Percentiles rank a stretch among this genome's conserved stretches.
phyloP scores from a whole-genome alignment of 768 basidiomycete species.

The Paxillus ammoniavirescens region DNA sequence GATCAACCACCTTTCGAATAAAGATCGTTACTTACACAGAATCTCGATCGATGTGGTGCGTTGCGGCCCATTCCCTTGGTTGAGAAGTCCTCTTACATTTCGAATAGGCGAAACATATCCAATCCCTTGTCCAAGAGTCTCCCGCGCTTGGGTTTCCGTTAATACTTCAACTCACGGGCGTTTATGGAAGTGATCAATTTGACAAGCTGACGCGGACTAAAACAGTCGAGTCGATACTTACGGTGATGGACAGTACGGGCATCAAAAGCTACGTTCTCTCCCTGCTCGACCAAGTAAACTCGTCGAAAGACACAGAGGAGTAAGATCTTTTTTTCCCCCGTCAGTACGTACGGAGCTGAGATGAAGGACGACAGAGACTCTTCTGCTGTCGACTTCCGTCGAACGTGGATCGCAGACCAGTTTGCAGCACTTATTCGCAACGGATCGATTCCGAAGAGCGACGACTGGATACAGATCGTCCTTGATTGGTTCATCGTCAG shows the following conservation, averaged over 20 bases:
- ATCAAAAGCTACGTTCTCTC: conserved; percentile 76
- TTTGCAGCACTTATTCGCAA: conserved; percentile 76
- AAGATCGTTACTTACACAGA: conserved; percentile 88
- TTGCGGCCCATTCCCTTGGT: not conserved
- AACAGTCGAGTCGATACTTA: conserved; percentile 82
- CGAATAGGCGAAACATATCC: conserved; percentile 69
- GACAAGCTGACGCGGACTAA: conserved; percentile 92
- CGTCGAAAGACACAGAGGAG: conserved; percentile 40
- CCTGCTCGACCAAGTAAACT: conserved; percentile 62
- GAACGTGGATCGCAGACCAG: conserved; percentile 88
- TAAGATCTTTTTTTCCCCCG: conserved; percentile 27
- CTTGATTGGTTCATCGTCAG: too few species aligned
- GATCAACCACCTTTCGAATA: conserved; percentile 92
- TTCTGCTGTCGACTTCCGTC: conserved; percentile 49
- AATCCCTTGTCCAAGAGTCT: conserved; percentile 68
- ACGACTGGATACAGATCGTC: conserved; percentile 79
- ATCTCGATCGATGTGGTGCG: conserved; percentile 80
- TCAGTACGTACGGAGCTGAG: conserved; percentile 10
- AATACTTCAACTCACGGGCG: conserved; percentile 80
- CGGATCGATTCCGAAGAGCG: conserved; percentile 73
- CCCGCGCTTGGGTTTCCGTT: conserved; percentile 82
- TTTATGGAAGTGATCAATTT: conserved; percentile 83
- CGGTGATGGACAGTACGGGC: conserved; percentile 68
- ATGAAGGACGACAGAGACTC: conserved; percentile 38
- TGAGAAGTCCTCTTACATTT: not conserved